Conservation (phyloP, 108 stramenopile genomes). For the Cyclotella baltica region DNA sequence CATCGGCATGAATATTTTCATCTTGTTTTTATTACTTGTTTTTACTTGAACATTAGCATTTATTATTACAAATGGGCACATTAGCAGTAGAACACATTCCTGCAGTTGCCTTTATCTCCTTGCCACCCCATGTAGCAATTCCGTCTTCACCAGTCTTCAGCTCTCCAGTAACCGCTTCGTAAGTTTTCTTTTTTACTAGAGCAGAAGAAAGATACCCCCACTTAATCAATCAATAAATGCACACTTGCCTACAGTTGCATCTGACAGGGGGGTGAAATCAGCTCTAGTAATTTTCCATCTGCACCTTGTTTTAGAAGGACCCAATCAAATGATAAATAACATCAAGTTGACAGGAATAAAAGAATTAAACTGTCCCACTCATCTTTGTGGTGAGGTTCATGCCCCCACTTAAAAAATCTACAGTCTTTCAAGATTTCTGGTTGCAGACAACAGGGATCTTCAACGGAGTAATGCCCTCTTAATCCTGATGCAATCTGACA, state of each 20-base stretch:
- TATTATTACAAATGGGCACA: conserved; percentile 82
- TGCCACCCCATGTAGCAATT: conserved; percentile 84
- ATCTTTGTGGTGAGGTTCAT: conserved; percentile 91
- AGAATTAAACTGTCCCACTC: background rate
- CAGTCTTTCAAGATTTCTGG: conserved; percentile 89
- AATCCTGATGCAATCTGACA: conserved; percentile 93
- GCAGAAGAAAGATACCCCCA: conserved; percentile 77
- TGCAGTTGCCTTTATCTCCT: conserved; percentile 70
- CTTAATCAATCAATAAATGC: conserved; percentile 82
- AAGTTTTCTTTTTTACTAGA: conserved; percentile 89
- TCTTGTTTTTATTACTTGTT: too few relatives aligned
- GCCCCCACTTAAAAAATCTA: conserved; percentile 85
- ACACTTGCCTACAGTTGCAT: conserved; percentile 84
- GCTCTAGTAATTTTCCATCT: conserved; percentile 78
- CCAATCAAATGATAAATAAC: background rate
- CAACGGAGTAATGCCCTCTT: conserved; percentile 81
- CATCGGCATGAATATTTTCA: too few relatives aligned
- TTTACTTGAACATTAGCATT: too few relatives aligned
- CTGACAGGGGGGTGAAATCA: conserved; percentile 82
- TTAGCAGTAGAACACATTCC: conserved; percentile 75
- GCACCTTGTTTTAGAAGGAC: conserved; percentile 40
- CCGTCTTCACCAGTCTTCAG: conserved; percentile 81
- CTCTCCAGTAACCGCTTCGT: conserved; percentile 73
- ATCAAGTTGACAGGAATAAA: conserved; percentile 1
- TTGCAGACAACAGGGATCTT: conserved; percentile 95